Base-by-base conservation (phyloP, 257 asterid genomes). In the Mitragyna speciosa region DNA sequence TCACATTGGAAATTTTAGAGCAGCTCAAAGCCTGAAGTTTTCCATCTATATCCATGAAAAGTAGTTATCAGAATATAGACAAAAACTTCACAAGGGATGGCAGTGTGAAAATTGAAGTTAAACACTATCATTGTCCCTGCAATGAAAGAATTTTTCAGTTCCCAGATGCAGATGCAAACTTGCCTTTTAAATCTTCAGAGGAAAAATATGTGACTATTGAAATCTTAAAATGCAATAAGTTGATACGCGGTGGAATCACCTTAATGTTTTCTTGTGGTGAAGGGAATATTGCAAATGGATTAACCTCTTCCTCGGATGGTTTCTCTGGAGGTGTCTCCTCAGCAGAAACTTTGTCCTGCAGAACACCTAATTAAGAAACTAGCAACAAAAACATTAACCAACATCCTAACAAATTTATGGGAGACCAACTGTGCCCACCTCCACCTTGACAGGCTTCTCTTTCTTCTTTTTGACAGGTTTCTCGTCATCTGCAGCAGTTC, bases 381-480 rank as follows among this genome's bases (percentile, higher is more conserved):
- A 80, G 73, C 2, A 43, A 39, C 22, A 39, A 20, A 36, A 36
- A 69, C 48, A 11, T 49, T 24, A 52, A 70, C 39, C 51, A 74
- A 28, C 31, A 31, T 76, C 67, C 58, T 28, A 70, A 54, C 22
- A 71, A 30, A 63, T 76, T 26, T 36, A 78, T 45, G 30, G 80
- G 45, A 68, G 73, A 80, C 77, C 78, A 84, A 65, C 39, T 70
- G 20, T 52, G 39, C 89, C 76, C 70, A 91, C 96, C 96, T 92
- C 98, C 73, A 82, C 83, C 86, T 92, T 93, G 54, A 30, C 88
- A 75, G 96, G 89, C 87, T 93, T 95, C 90, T 93, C 99, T 85
- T 93, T 95, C 86, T 95, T 95, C 91, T 90, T 95, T 85, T 95
- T 95, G 20, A 85, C 67, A 28, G 97, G 98, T 80, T 93, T 93